phyloP scores from a whole-genome alignment of 1,284 basidiomycete species.

The Tranzscheliella williamsii region DNA sequence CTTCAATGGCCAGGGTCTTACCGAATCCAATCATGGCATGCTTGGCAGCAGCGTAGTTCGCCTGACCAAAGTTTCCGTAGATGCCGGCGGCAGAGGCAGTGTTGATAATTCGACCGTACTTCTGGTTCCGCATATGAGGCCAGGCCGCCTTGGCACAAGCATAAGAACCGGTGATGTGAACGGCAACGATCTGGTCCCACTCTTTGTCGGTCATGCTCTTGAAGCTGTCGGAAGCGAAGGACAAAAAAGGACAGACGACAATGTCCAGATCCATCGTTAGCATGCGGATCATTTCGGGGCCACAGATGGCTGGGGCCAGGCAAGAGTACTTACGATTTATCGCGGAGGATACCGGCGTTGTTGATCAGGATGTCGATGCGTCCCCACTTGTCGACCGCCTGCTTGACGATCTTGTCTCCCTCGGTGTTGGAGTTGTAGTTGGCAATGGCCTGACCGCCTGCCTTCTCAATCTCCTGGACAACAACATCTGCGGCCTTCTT shows the following conservation, averaged over 20 bases:
- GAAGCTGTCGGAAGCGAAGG: conserved; percentile 44
- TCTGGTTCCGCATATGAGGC: conserved; percentile 90
- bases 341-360: conserved; percentile 93
- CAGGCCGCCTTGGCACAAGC: conserved; percentile 95
- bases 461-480: conserved; percentile 80
- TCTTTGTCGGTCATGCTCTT: conserved; percentile 63
- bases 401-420: conserved; percentile 82
- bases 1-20: conserved; percentile 82
- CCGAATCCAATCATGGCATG: conserved; percentile 69
- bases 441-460: conserved; percentile 68
- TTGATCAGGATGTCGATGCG: conserved; percentile 72
- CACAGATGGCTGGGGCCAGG: no score
- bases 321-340: conserved; percentile 51
- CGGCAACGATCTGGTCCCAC: conserved; percentile 69
- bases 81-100: conserved; percentile 62
- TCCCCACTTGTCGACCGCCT: conserved; percentile 84
- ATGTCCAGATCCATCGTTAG: no score
- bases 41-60: conserved; percentile 71
- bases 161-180: conserved; percentile 93
- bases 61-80: conserved; percentile 91
- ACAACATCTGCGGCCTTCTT: conserved; percentile 85
- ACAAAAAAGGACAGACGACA: neutral
- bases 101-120: conserved; percentile 63
- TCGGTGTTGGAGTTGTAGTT: conserved; percentile 89
- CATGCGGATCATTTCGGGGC: no score